Percentiles rank a stretch among this genome's conserved stretches.
Evolutionary conservation across 2,329 filamentous ascomycete species (phyloP).

Genomic region (Epichloe glyceriae): DNA sequence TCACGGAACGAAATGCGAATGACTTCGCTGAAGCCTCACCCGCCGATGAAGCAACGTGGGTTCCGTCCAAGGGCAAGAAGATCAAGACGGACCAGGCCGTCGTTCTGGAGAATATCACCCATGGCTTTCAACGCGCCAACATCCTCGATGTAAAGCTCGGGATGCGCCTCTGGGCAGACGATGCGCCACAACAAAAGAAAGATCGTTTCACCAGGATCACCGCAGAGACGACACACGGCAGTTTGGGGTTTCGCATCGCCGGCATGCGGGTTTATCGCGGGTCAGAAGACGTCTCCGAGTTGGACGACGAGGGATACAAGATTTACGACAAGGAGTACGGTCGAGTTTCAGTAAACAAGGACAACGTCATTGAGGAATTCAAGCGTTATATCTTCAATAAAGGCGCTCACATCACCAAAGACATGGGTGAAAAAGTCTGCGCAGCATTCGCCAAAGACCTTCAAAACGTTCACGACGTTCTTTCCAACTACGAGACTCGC

Average conservation of each 20-base stretch:
- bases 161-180: slow-evolving; percentile 71
- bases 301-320: slow-evolving; percentile 41
- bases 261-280: slow-evolving; percentile 53
- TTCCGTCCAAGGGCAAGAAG: slow-evolving; percentile 37
- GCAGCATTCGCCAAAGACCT: slow-evolving; percentile 41
- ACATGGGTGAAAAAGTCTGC: slow-evolving; percentile 42
- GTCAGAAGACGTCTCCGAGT: slow-evolving; percentile 34
- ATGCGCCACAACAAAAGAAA: slow-evolving; percentile 46
- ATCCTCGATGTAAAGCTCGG: slow-evolving; percentile 92
- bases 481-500: slow-evolving; percentile 43
- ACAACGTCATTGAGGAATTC: slow-evolving; percentile 42
- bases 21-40: slow-evolving; percentile 6
- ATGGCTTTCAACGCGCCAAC: slow-evolving; percentile 72
- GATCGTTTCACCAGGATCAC: slow-evolving; percentile 46
- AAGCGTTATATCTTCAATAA: slow-evolving; percentile 45
- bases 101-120: slow-evolving; percentile 72
- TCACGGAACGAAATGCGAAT: slow-evolving; percentile 19
- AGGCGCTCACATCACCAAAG: slow-evolving; percentile 43
- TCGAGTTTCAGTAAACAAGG: slow-evolving; percentile 35
- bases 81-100: slow-evolving; percentile 72
- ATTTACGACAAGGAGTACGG: slow-evolving; percentile 54
- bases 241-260: slow-evolving; percentile 49
- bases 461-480: slow-evolving; percentile 35
- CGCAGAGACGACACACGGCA: slow-evolving; percentile 44
- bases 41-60: slow-evolving; percentile 24